Conservation (phyloP, 1,284 basidiomycete species). For the Fistulinella cinereoalba region DNA sequence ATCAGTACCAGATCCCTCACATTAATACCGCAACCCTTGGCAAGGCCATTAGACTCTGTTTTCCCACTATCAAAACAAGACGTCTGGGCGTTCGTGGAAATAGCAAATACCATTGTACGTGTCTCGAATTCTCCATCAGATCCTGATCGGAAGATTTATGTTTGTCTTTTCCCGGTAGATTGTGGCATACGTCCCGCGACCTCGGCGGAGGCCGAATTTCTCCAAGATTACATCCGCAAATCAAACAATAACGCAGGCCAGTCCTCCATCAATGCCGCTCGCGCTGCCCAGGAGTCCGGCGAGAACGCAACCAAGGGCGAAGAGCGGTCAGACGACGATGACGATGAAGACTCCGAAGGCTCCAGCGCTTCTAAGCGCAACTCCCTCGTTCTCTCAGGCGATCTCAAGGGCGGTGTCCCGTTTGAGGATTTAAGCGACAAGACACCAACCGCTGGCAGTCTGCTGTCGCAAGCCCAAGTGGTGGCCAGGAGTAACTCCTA, state of each 20-base stretch:
- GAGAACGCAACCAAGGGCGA: slow-evolving; percentile 55
- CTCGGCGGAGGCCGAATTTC: slow-evolving; percentile 82
- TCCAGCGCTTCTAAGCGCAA: slow-evolving; percentile 68
- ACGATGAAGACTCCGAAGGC: slow-evolving; percentile 79
- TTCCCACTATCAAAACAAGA: slow-evolving; percentile 91
- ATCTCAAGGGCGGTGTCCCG: slow-evolving; percentile 57
- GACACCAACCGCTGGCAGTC: slow-evolving; percentile 73
- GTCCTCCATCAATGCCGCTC: slow-evolving; percentile 65
- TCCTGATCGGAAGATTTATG: slow-evolving; percentile 33
- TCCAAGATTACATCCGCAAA: slow-evolving; percentile 86
- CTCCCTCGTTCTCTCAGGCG: slow-evolving; percentile 62
- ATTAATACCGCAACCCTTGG: slow-evolving; percentile 94
- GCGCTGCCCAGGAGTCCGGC: slow-evolving; percentile 60
- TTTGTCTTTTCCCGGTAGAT: slow-evolving; percentile 52
- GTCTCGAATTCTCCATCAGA: slow-evolving; percentile 28
- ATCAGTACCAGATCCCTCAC: slow-evolving; percentile 85
- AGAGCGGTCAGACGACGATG: slow-evolving; percentile 75
- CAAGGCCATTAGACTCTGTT: slow-evolving; percentile 89
- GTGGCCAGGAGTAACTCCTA: slow-evolving; percentile 52
- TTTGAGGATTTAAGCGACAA: slow-evolving; percentile 70
- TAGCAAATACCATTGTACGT: slow-evolving; percentile 88
- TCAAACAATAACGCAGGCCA: slow-evolving; percentile 81
- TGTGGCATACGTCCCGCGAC: slow-evolving; percentile 87
- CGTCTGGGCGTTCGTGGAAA: slow-evolving; percentile 88
- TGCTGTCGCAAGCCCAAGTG: slow-evolving; percentile 74